Base-by-base conservation (phyloP, 768 basidiomycete species). In the Piloderma croceum region DNA sequence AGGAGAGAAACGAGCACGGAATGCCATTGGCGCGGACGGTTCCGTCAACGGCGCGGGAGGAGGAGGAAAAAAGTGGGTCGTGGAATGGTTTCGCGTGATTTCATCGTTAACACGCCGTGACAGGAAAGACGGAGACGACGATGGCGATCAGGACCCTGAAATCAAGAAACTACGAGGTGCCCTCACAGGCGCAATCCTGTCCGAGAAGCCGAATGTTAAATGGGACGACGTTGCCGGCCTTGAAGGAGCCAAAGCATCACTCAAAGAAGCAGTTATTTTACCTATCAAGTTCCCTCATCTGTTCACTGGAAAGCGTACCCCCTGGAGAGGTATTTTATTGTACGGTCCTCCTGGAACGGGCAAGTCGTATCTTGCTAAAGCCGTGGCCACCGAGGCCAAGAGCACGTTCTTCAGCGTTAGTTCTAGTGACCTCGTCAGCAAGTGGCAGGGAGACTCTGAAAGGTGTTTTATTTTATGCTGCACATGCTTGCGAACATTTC, bases 361-460 rank as follows among this genome's bases (percentile, higher is more conserved):
- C 11, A 99, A 99, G 68, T 88, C 83, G 31, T 98, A 83, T 59
- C 76, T 99, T 31, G 96, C 96, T 3, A 99, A 99, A 62, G 96
- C 96, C 0, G 96, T 99, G 18, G 96, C 96, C 13, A 99, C 96
- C 11, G 96, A 99, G 63, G 92, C 96, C 39, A 97, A 98, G 68
- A 92, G 92, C 62, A 97, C 94, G 7, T 99, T 99, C 73, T 98
- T 94, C 68, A 90, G 85, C 49, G 91, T 99, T 45, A 90, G 87
- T 55, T 91, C 89, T 18, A 83, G 83, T 59, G 96, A 98, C 57
- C 71, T 99, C 41, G 96, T 98, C 41, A 93, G 90, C 62, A 99
- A 98, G 61, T 99, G 96, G 96, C 96, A 98, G 68, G 96, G 96
- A 43, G 96, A 99, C 63, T 93, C 90, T 4, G 94, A 98, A 67